Evolutionary conservation across 768 basidiomycete species (phyloP), one percentile per base, ranked within the genome.

Genomic region (Russula foetens): DNA sequence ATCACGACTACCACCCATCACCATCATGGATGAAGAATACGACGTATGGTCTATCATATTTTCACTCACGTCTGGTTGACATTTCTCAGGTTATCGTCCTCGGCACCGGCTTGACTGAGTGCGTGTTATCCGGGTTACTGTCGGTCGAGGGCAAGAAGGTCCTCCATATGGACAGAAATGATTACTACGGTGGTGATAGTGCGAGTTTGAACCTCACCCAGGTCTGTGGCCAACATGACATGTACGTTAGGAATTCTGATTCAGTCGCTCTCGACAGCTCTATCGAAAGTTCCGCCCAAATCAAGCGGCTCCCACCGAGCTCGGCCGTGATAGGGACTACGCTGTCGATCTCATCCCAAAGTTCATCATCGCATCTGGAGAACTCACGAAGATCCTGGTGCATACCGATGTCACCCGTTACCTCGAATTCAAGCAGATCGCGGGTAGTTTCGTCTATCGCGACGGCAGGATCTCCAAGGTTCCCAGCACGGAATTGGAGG

Each of bases 81-180:
- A 33, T 46, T 56, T 43, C 24, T 52, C 71, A 92, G 89, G 90
- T 90, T 74, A 82, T 92, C 73, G 88, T 94, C 65, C 83, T 98
- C 69, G 97, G 97, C 62, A 99, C 97, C 63, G 97, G 97, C 63
- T 78, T 99, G 71, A 98, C 96, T 29, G 97, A 99, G 75, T 98
- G 97, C 77, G 95, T 98, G 73, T 84, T 99, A 63, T 98, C 97
- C 17, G 97, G 97, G 39, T 77, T 99, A 68, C 81, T 99, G 68
- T 98, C 96, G n/a, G 96, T 98, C 47, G 97, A 98, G 73, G 96
- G 97, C 65, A 98, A 98, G 83, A 99, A 98, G 78, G 97, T 99
- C 69, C 85, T 99, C 53, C 97, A 99, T 75, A 98, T 97, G 82
- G 94, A 96, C 75, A 81, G 92, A 69, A 98, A 98, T 70, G 96